Evolutionary conservation across 1,139 yeast genomes (phyloP).

Genomic region (Lodderomyces parapsilosis): DNA sequence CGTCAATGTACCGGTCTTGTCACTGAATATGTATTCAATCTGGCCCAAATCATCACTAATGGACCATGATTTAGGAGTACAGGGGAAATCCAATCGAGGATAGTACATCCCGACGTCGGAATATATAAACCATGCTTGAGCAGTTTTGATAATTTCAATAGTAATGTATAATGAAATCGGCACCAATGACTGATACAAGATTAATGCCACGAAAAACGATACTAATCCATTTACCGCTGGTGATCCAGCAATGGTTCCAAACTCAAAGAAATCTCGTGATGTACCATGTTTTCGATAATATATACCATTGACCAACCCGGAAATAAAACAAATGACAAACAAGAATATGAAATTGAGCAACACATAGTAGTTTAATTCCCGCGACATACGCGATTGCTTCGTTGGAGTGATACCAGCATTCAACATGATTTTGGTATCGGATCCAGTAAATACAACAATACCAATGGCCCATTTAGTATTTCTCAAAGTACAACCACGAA

Average conservation of each 20-base stretch:
- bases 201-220: constrained; percentile 51
- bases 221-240: constrained; percentile 54
- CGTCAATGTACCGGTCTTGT: constrained; percentile 61
- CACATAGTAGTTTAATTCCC: constrained; percentile 52
- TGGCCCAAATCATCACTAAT: constrained; percentile 67
- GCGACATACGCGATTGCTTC: constrained; percentile 51
- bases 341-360: constrained; percentile 46
- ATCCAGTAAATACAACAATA: constrained; percentile 52
- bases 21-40: constrained; percentile 60
- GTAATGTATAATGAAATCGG: constrained; percentile 62
- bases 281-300: constrained; percentile 34
- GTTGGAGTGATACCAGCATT: constrained; percentile 60
- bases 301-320: constrained; percentile 53
- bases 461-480: constrained; percentile 59
- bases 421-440: constrained; percentile 55
- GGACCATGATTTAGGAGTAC: constrained; percentile 62
- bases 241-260: constrained; percentile 49
- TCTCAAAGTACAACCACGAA: constrained; percentile 53
- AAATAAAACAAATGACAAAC: constrained; percentile 50
- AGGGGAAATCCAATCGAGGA: constrained; percentile 52
- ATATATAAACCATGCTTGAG: constrained; percentile 57
- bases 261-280: constrained; percentile 48
- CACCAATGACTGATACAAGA: constrained; percentile 56
- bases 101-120: constrained; percentile 55
- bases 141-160: constrained; percentile 58